Conservation (phyloP, 768 basidiomycete genomes). For the Tylopilus sp. region DNA sequence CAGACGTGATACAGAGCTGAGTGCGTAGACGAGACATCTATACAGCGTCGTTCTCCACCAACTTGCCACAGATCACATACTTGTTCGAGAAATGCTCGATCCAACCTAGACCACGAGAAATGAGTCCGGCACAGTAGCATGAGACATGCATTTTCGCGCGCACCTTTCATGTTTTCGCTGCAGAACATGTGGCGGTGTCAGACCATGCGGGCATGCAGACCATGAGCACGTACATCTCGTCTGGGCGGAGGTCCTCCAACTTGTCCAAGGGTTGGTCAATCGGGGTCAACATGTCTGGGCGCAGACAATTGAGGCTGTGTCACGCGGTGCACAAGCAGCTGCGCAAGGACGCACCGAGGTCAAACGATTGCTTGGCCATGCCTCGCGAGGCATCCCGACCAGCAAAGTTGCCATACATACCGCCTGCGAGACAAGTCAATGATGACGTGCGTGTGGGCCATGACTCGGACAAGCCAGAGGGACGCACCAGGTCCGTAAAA, state of each 20-base stretch:
- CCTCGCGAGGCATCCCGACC: constrained; percentile 94
- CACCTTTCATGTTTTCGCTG: constrained; percentile 92
- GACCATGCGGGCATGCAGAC: not conserved
- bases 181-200: not conserved
- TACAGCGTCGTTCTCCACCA: constrained; percentile 74
- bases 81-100: constrained; percentile 92
- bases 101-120: constrained; percentile 58
- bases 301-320: not conserved
- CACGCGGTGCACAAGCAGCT: not conserved
- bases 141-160: not conserved
- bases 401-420: constrained; percentile 97
- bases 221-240: constrained; percentile 69
- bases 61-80: constrained; percentile 85
- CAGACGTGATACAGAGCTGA: not conserved
- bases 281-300: constrained; percentile 83
- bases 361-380: constrained; percentile 98
- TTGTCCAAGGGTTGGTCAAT: constrained; percentile 84
- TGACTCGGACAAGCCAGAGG: too few species aligned
- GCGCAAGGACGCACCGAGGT: constrained; percentile 54
- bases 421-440: constrained; percentile 47
- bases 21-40: constrained; percentile 3
- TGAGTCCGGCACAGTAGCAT: not conserved
- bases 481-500: constrained; percentile 97
- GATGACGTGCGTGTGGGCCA: too few species aligned
- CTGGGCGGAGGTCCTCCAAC: constrained; percentile 68